Conservation (phyloP, 2,329 filamentous ascomycete genomes). For the Fusarium foetens region DNA sequence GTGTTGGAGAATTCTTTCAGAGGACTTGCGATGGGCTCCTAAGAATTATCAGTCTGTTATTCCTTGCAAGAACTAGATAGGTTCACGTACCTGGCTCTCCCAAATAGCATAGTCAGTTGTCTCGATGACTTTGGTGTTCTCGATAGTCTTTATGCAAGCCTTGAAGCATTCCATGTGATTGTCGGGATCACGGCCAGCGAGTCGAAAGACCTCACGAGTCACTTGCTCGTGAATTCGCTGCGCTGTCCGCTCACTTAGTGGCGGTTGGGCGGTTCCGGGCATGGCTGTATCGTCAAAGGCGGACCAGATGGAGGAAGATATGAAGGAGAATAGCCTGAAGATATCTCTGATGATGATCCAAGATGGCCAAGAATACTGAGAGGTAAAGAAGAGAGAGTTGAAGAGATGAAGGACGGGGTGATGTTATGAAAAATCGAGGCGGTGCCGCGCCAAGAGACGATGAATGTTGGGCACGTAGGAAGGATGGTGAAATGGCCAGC, state of each 20-base stretch:
- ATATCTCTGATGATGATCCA: not conserved
- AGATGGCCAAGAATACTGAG: not conserved
- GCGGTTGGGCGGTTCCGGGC: not conserved
- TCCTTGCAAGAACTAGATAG: not conserved
- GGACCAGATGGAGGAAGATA: not conserved
- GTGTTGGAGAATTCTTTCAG: not conserved
- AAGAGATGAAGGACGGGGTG: too few relatives aligned
- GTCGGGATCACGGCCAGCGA: not conserved
- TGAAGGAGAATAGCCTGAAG: not conserved
- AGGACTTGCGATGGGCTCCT: not conserved
- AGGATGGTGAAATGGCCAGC: not conserved
- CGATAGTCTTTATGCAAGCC: not conserved
- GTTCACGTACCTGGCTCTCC: not conserved
- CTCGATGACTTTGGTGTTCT: not conserved
- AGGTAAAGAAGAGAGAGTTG: not conserved
- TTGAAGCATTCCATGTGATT: not conserved
- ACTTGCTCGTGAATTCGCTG: not conserved
- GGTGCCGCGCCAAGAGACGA: too few relatives aligned
- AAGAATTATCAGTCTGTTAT: not conserved
- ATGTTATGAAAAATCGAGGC: too few relatives aligned
- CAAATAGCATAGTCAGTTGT: slow-evolving; percentile 2
- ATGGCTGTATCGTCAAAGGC: not conserved
- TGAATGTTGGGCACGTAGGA: not conserved
- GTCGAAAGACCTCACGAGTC: slow-evolving; percentile 2
- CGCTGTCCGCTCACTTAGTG: not conserved